Evolutionary conservation across 257 asterid genomes (phyloP), one percentile per base, ranked within the genome.

Genomic region (Capsicum pubescens): DNA sequence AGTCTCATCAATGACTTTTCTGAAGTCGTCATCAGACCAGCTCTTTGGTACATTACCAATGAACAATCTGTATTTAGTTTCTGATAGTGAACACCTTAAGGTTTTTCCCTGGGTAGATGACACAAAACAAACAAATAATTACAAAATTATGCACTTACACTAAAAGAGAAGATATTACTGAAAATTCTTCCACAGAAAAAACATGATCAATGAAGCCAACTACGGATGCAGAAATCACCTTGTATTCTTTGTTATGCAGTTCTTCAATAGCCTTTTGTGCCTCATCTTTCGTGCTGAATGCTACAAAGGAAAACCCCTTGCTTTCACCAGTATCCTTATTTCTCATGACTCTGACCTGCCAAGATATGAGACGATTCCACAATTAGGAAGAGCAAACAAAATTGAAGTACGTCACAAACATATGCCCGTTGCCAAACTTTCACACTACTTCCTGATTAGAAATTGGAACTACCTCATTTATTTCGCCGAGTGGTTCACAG

Each of bases 281-380:
- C 59, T 88, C 91, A 77, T 95, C 97, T 87, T 89, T 92, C 21
- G 95, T 91, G 85, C 81, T 90, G 91, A 93, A 95, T 71, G 97
- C 97, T 70, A 95, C 99, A 91, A 95, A 95, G 81, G 99, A 97
- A 89, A 94, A 95, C 57, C 99, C 99, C 89, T 94, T 95, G 89
- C 97, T 92, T 91, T 95, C 98, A 79, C 99, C 99, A 72, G 98
- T 95, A 87, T 93, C 98, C 89, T 92, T 91, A 87, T 95, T 95
- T 87, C 90, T 94, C 97, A 94, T 87, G 68, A 95, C 88, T 85
- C 98, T 92, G 82, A 95, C 86, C 99, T 95, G 99, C 87, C 86
- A 90, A 71, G 86, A 52, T 76, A 81, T 44, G 83, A 87, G 74
- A 82, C 82, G 9, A 54, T 15, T n/a, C 17, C 63, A 68, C n/a